Evolutionary conservation across 2,329 filamentous ascomycete genomes (phyloP).

Genomic region (Ceratocystis colombiana): DNA sequence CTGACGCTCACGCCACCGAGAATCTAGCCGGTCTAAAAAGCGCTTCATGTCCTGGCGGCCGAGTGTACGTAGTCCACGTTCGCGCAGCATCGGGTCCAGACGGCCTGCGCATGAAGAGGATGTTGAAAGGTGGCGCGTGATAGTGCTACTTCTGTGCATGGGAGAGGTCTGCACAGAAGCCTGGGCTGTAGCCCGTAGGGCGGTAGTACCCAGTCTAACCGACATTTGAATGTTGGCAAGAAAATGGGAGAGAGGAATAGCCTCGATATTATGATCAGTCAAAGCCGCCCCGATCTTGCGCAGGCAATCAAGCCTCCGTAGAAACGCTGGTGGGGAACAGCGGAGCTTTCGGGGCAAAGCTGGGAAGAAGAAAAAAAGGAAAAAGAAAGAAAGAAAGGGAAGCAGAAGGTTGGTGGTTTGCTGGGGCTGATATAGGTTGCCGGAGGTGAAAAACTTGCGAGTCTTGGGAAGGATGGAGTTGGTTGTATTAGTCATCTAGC

Average conservation of each 20-base stretch:
- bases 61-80: slow-evolving; percentile 22
- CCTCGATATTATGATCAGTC: not conserved
- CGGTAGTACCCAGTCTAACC: not conserved
- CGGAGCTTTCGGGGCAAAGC: slow-evolving; percentile 27
- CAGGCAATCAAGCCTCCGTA: not conserved
- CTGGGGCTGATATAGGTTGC: slow-evolving; percentile 18
- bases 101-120: slow-evolving; percentile 17
- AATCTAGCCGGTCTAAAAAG: slow-evolving; percentile 25
- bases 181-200: not conserved
- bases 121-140: slow-evolving; percentile 6
- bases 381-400: not conserved
- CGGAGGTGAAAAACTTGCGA: slow-evolving; percentile 22
- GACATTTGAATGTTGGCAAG: not conserved
- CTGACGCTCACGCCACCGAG: slow-evolving; percentile 26
- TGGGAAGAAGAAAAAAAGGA: slow-evolving; percentile 19
- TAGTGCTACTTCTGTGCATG: not conserved
- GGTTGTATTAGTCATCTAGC: slow-evolving; percentile 14
- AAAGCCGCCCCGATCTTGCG: too few species aligned
- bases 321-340: slow-evolving; percentile 18
- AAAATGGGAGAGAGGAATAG: not conserved
- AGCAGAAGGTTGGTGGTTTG: not conserved
- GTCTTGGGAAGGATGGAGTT: slow-evolving; percentile 20
- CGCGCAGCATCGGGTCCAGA: slow-evolving; percentile 21
- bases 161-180: not conserved
- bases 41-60: slow-evolving; percentile 25